Evolutionary conservation across 768 basidiomycete genomes (phyloP), one percentile per base, ranked within the genome.

Genomic region (Mycena vulgaris): DNA sequence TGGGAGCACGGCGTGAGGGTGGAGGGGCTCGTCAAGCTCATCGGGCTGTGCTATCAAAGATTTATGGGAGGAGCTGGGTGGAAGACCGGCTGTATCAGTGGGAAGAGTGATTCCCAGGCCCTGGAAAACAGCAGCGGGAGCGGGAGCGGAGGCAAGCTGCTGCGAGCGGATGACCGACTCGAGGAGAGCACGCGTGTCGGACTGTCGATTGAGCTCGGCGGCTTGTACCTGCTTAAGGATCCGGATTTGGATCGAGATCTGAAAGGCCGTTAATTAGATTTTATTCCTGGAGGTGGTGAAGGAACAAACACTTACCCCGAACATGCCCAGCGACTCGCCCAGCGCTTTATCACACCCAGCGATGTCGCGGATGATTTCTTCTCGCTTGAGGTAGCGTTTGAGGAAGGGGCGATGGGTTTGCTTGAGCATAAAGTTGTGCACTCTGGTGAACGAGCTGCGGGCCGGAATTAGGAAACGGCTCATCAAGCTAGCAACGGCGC

Each of bases 351-450:
- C 88, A 59, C 90, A 90, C 2, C 64, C 82, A 0, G 78, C 69
- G 17, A 95, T 89, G 35, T 88, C 85, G 3, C 82, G 80, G 19
- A 85, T 76, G 31, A 91, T 91, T 70, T 95, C 93, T 42, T 93
- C 90, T 48, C 92, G 88, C 76, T 90, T 90, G 42, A 95, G 84
- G 75, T 93, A 95, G 5, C 93, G 86, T 78, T 93, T 93, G 70
- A 95, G 80, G 81, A 94, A 95, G 0, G 94, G 92, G 2, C 93
- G 83, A 47, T 88, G 83, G 19, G 84, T 81, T 71, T 93, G 90
- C 71, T 89, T 90, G 16, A 67, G 47, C 68, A 73, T 76, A 37
- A 57, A 74, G 58, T 60, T 67, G 40, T 70, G 45, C 35, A 68
- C 68, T 56, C 55, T 52, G 27, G 68, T 70, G 53, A 66, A 66